Percentiles rank a stretch among this genome's conserved stretches.
Evolutionary conservation across 352 stramenopile genomes (phyloP).

Genomic region (Globisporangium middletonii): DNA sequence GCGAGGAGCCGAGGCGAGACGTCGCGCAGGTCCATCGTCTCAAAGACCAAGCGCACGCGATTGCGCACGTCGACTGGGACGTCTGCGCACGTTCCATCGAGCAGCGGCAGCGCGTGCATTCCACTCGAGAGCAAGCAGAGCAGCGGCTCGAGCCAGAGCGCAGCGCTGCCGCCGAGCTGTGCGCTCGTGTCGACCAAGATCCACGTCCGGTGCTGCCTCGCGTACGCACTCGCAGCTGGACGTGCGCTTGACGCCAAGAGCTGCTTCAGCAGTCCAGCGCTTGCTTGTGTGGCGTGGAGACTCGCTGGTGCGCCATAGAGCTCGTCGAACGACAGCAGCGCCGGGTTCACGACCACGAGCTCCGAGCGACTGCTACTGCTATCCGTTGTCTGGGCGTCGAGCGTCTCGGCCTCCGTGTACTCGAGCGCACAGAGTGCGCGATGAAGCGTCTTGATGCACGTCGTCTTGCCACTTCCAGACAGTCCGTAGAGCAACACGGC

Average conservation of each 20-base stretch:
- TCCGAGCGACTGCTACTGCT: constrained; percentile 5
- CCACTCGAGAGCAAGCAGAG: constrained; percentile 5
- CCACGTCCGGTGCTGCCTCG: constrained; percentile 14
- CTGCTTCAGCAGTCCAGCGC: neutral
- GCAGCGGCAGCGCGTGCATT: neutral
- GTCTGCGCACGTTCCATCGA: neutral
- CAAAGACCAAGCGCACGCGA: constrained; percentile 16
- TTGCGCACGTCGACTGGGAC: neutral
- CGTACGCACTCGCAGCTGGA: neutral
- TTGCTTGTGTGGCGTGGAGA: neutral
- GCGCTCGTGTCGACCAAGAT: constrained; percentile 23
- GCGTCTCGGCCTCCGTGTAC: constrained; percentile 14
- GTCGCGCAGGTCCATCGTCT: constrained; percentile 4
- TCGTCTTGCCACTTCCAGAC: constrained; percentile 36
- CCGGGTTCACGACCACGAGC: constrained; percentile 28
- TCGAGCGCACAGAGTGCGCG: constrained; percentile 42
- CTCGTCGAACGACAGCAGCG: constrained; percentile 23
- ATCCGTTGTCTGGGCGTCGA: too few species aligned
- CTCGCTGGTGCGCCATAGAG: constrained; percentile 19
- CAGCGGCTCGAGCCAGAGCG: constrained; percentile 22
- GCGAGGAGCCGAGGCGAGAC: constrained; percentile 9
- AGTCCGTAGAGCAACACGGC: constrained; percentile 33
- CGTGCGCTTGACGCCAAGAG: constrained; percentile 1
- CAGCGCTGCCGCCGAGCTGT: constrained; percentile 9
- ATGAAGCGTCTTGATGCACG: constrained; percentile 41